Percentiles rank a stretch among this genome's conserved stretches.
phyloP scores from a whole-genome alignment of 2,329 filamentous ascomycete species.

The Sphaerostilbella broomeana region DNA sequence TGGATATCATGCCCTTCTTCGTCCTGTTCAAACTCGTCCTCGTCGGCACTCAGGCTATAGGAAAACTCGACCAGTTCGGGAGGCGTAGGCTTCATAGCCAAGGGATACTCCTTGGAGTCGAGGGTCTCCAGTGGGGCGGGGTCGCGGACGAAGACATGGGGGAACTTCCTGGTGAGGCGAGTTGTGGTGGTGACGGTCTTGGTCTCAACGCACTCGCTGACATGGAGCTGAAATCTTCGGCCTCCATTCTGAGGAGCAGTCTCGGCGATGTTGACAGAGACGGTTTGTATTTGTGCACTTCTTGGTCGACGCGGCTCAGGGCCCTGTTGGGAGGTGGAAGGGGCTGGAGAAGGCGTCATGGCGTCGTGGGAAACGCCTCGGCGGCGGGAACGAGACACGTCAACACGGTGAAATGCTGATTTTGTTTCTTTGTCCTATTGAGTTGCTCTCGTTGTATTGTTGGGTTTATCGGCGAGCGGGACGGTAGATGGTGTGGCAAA shows the following conservation, averaged over 20 bases:
- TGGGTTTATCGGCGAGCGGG: not conserved
- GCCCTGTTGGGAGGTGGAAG: conserved; percentile 32
- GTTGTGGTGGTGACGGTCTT: conserved; percentile 84
- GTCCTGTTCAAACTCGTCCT: conserved; percentile 20
- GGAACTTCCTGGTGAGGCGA: conserved; percentile 77
- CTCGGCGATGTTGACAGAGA: conserved; percentile 44
- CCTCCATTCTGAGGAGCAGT: conserved; percentile 27
- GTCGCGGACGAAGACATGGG: conserved; percentile 72
- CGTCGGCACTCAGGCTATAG: conserved; percentile 47
- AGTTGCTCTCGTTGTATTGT: not conserved
- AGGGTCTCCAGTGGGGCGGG: conserved; percentile 64
- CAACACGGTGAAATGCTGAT: conserved; percentile 1
- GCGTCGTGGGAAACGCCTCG: conserved; percentile 15
- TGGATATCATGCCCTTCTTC: conserved; percentile 14
- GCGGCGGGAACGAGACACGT: conserved; percentile 8
- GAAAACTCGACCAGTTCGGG: conserved; percentile 69
- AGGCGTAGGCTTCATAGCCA: conserved; percentile 78
- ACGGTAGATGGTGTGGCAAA: not conserved
- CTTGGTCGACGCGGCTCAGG: conserved; percentile 30
- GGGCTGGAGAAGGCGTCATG: conserved; percentile 34
- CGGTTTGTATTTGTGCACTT: conserved; percentile 34
- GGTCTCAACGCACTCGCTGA: conserved; percentile 60
- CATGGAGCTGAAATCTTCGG: conserved; percentile 46
- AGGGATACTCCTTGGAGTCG: conserved; percentile 83
- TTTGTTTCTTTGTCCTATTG: not conserved